Evolutionary conservation across 306 rosid species (phyloP).

Genomic region (Prosopis cineraria): DNA sequence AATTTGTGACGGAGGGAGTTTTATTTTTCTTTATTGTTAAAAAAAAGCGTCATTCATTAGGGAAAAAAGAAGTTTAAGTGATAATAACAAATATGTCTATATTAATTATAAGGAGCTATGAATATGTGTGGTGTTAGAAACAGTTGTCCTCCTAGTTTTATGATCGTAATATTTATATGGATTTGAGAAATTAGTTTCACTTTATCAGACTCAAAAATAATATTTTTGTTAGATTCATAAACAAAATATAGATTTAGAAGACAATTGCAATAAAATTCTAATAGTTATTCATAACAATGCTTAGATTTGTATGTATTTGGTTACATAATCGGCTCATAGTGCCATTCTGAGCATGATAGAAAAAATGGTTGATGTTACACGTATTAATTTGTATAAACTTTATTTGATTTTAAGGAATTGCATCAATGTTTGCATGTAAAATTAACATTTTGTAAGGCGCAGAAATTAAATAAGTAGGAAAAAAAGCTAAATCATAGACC

Average conservation of each 20-base stretch:
- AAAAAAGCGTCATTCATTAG: neutral
- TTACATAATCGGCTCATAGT: neutral
- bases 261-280: neutral
- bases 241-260: neutral
- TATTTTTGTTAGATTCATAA: neutral
- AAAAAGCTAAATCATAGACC: neutral
- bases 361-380: neutral
- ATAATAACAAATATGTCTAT: neutral
- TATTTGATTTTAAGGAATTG: neutral
- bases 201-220: neutral
- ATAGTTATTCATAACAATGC: neutral
- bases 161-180: neutral
- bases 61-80: neutral
- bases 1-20: too few species aligned
- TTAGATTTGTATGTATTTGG: neutral
- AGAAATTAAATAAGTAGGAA: neutral
- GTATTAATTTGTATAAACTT: neutral
- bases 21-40: constrained; percentile 5
- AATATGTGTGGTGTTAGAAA: neutral
- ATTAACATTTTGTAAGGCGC: neutral
- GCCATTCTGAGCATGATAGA: neutral
- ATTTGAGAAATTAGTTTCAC: neutral
- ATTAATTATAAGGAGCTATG: neutral
- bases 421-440: neutral
- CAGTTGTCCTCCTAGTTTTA: neutral